Evolutionary conservation across 108 stramenopile species (phyloP), one percentile per base, ranked within the genome.

Genomic region (Nannochloropsis gaditana): DNA sequence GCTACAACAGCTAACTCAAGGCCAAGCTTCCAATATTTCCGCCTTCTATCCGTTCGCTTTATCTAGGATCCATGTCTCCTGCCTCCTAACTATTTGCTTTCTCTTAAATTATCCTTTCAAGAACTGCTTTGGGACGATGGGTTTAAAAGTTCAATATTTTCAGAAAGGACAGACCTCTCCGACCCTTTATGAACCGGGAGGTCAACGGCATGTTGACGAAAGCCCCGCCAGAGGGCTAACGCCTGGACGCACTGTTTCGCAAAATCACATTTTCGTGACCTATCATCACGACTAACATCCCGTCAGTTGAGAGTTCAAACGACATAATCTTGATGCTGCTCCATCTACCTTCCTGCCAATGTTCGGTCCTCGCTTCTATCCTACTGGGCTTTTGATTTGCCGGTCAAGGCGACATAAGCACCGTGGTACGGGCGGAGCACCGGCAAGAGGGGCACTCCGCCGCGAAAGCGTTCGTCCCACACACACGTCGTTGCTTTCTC

Each of bases 381-480:
- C 59, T 73, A 73, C 59, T 73, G 59, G n/a, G 59, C 15, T n/a
- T 73, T 73, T 15, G 59, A 15, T 2, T 73, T 73, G 59, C 59
- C 59, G 15, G 59, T 73, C 59, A 73, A n/a, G 19, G 59, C 59
- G 59, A 73, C 59, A 73, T 73, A 73, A 15, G 59, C 83, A 11
- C 85, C 88, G 82, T 89, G 88, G 45, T 50, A 89, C 17, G 88
- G 88, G 17, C 43, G 59, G 6, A 89, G 47, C 17, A 86, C 85
- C 11, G 88, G 88, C 79, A 89, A 43, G 82, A 89, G 83, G 9
- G 88, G 88, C n/a, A 89, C 84, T 0, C 73, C 50, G n/a, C 83
- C 81, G 45, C 88, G 84, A 17, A 44, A 80, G 17, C 88, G 50
- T 21, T 83, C 81, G 82, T 86, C 82, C 45, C 85, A 86, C 43